Conservation (phyloP, 192 early-diverging fungal species). For the Phlyctochytrium bullatum region DNA sequence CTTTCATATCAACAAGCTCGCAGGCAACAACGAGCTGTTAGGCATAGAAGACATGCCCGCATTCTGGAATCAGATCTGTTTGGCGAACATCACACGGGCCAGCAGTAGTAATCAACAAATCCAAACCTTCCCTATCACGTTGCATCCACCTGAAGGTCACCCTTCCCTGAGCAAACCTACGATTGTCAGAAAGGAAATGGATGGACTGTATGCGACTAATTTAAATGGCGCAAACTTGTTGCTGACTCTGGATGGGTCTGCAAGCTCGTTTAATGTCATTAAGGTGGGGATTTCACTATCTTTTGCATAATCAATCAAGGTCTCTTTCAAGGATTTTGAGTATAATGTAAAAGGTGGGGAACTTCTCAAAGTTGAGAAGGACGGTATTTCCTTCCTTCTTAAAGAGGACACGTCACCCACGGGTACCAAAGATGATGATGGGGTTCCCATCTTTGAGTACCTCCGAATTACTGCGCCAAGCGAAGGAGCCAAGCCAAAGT, state of each 20-base stretch:
- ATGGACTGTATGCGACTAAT: background rate
- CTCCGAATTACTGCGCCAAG: too few relatives aligned
- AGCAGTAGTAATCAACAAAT: too few relatives aligned
- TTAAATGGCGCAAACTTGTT: slow-evolving; percentile 12
- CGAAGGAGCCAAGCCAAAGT: too few relatives aligned
- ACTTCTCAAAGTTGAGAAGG: background rate
- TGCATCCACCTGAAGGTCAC: too few relatives aligned
- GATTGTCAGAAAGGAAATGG: background rate
- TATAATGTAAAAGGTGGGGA: background rate
- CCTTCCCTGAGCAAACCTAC: too few relatives aligned
- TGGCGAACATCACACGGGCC: slow-evolving; percentile 6
- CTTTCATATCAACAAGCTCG: slow-evolving; percentile 9
- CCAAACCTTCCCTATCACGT: too few relatives aligned
- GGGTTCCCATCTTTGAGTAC: too few relatives aligned
- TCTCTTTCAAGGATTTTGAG: too few relatives aligned
- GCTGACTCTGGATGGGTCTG: slow-evolving; percentile 7
- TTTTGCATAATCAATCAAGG: too few relatives aligned
- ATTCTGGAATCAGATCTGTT: slow-evolving; percentile 2
- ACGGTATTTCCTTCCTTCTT: background rate
- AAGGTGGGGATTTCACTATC: too few relatives aligned
- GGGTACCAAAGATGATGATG: background rate
- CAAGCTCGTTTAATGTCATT: background rate
- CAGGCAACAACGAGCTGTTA: background rate
- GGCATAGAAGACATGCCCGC: slow-evolving; percentile 3
- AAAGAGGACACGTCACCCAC: background rate